phyloP scores from a whole-genome alignment of 345 rosid species.

The Citrus australasica region DNA sequence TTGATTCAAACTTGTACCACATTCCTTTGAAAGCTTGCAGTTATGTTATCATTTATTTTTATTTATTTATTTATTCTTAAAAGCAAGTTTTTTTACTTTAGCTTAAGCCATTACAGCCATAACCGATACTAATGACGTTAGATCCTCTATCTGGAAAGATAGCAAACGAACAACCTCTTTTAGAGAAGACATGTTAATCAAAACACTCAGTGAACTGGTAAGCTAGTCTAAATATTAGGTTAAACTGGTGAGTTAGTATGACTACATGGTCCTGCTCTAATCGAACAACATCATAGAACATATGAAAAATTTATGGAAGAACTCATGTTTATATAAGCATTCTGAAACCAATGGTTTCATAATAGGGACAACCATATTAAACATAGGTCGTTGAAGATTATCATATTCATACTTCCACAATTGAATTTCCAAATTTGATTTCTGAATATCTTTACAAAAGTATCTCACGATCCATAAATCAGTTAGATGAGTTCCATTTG shows the following conservation, averaged over 20 bases:
- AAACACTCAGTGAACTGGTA: neutral
- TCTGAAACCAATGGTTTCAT: neutral
- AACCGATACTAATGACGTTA: neutral
- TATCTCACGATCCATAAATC: neutral
- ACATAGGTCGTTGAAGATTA: neutral
- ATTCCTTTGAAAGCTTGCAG: neutral
- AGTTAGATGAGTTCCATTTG: neutral
- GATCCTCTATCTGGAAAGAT: neutral
- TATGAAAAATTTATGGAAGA: neutral
- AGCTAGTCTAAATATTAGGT: neutral
- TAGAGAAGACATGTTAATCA: neutral
- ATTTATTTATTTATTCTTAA: neutral
- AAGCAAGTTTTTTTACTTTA: neutral
- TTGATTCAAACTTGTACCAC: neutral
- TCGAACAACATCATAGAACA: neutral
- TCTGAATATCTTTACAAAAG: conserved; percentile 3
- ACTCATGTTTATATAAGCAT: neutral
- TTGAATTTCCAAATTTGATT: neutral
- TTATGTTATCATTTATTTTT: neutral
- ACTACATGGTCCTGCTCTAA: neutral
- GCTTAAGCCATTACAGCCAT: neutral
- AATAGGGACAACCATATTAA: neutral
- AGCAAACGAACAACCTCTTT: neutral
- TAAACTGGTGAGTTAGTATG: neutral
- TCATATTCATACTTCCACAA: neutral